A percentile compares a stretch with the other conserved stretches of the same genome.
Evolutionary conservation across 140 eudicot species (phyloP).

Genomic region (Bidens hawaiensis): DNA sequence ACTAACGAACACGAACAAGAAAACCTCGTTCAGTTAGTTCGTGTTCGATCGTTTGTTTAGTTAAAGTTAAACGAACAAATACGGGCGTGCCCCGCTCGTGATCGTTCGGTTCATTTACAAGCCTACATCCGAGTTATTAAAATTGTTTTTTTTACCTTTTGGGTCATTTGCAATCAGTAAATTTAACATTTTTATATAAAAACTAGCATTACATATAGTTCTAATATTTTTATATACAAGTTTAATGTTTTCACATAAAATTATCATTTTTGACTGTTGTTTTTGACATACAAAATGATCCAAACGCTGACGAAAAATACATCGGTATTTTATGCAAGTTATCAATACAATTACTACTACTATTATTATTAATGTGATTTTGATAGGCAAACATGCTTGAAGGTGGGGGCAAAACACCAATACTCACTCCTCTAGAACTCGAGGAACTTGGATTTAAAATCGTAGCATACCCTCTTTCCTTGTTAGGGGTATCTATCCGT

Average conservation of each 20-base stretch:
- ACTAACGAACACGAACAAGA: too few relatives aligned
- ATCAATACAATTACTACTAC: neutral
- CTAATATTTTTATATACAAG: too few relatives aligned
- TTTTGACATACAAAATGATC: too few relatives aligned
- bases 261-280: neutral
- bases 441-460: slow-evolving; percentile 80
- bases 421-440: slow-evolving; percentile 80
- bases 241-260: neutral
- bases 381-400: slow-evolving; percentile 95
- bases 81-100: too few relatives aligned
- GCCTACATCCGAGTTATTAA: neutral
- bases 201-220: neutral
- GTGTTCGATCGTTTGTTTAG: too few relatives aligned
- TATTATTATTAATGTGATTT: neutral
- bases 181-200: neutral
- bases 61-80: too few relatives aligned
- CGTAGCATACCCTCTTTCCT: slow-evolving; percentile 89
- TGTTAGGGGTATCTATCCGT: slow-evolving; percentile 84
- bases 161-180: neutral
- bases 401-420: slow-evolving; percentile 97
- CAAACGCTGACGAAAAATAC: too few relatives aligned
- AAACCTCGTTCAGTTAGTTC: too few relatives aligned
- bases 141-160: neutral
- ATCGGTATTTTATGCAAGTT: too few relatives aligned
- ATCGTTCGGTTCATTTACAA: too few relatives aligned